Evolutionary conservation across 306 rosid species (phyloP), one percentile per base, ranked within the genome.

Genomic region (Pterocarpus santalinus): DNA sequence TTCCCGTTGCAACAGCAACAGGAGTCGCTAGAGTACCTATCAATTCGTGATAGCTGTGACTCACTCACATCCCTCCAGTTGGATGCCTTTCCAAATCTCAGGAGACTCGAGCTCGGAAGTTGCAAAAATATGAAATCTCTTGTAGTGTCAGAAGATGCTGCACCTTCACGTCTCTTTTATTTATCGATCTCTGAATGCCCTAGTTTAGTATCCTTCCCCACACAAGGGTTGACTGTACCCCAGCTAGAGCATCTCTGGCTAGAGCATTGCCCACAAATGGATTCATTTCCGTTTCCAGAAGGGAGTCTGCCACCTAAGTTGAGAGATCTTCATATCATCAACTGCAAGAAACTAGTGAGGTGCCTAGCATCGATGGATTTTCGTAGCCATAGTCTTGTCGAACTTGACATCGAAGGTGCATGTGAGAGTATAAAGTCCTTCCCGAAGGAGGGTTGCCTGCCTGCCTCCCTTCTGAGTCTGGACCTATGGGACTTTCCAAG

Each of bases 51-150:
- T 1, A 22, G 4, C 12, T 47, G 53, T 47, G n/a, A 47, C 10
- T 47, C 53, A 12, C 53, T 9, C 53, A 47, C 53, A 11, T 47
- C 53, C 53, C 1, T 47, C 53, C 1, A 14, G 53, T 47, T 47
- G 53, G 53, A 47, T 47, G 13, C 53, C 15, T 47, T 47, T 47
- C 53, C 53, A 47, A 11, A 47, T 47, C 53, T 47, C 15, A 1
- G 0, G 0, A 2, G 0, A 2, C 53, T 47, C 53, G 0, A 10
- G 1, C 9, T 47, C 53, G 0, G 0, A 9, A 2, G 53, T 2
- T 47, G 53, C 4, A 14, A 47, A 47, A 47, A 47, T 47, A 10
- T 47, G 53, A 47, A 47, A 14, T 47, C 53, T 9, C n/a, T 47
- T 47, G 53, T 2, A 3, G 53, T 12, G 53, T 47, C 53, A 2